Percentiles rank a stretch among this genome's conserved stretches.
Evolutionary conservation across 2,329 filamentous ascomycete species (phyloP).

Genomic region (Aspergillus felis): DNA sequence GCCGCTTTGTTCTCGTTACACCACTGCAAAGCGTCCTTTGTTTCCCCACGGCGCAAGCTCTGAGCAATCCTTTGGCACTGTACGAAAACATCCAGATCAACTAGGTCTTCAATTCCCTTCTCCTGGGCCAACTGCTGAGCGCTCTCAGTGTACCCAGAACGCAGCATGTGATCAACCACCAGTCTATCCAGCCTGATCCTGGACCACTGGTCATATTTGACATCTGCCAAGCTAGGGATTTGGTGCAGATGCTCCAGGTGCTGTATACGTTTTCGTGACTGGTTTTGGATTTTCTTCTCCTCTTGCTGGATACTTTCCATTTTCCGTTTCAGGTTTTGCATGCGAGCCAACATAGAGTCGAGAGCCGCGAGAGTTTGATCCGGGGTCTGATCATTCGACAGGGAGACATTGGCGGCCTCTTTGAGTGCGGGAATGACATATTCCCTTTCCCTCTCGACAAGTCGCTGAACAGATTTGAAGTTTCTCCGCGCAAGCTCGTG

Average conservation of each 20-base stretch:
- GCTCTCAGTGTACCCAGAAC: conserved; percentile 75
- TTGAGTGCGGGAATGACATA: conserved; percentile 47
- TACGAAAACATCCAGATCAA: conserved; percentile 85
- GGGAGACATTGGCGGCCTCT: conserved; percentile 57
- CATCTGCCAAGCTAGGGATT: conserved; percentile 79
- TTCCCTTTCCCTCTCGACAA: conserved; percentile 47
- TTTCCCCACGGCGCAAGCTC: conserved; percentile 65
- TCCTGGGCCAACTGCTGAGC: conserved; percentile 71
- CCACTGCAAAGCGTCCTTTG: conserved; percentile 80
- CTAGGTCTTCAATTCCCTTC: conserved; percentile 72
- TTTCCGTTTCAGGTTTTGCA: conserved; percentile 86
- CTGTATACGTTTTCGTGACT: conserved; percentile 70
- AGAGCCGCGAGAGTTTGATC: conserved; percentile 74
- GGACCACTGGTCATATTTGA: conserved; percentile 91
- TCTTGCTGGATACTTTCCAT: conserved; percentile 73
- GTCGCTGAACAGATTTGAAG: conserved; percentile 68
- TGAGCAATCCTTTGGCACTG: conserved; percentile 74
- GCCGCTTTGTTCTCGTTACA: conserved; percentile 91
- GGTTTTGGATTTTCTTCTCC: conserved; percentile 70
- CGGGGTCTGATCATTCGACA: conserved; percentile 58
- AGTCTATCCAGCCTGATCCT: conserved; percentile 75
- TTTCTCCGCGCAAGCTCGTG: conserved; percentile 91
- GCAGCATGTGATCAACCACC: conserved; percentile 86
- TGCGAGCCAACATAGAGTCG: conserved; percentile 78
- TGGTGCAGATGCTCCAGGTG: conserved; percentile 78